Percentiles rank a stretch among this genome's conserved stretches.
These are phyloP conservation scores for Cercospora sp. DNA, from an alignment of 2,329 filamentous ascomycete species.

Conservation along the genomic window DNA sequence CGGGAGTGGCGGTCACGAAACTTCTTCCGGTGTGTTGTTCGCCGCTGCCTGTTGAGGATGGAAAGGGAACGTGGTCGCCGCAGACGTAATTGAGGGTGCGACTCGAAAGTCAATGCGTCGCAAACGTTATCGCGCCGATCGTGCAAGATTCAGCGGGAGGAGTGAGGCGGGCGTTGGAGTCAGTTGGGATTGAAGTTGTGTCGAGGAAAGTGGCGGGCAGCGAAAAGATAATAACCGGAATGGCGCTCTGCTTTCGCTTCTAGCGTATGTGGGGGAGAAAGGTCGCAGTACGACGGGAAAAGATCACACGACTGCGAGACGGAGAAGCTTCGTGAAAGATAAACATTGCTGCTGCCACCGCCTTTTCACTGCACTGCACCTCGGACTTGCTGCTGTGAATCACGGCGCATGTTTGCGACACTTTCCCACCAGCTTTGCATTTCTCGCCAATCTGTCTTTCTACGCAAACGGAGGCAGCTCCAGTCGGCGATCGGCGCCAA, in stretches of 20 bases:
- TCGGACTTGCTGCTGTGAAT: background rate
- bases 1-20: background rate
- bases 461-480: background rate
- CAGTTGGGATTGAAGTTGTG: background rate
- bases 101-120: background rate
- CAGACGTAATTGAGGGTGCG: background rate
- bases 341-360: background rate
- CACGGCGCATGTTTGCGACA: background rate
- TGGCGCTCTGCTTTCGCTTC: background rate
- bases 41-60: background rate
- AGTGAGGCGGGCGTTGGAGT: conserved; percentile 1
- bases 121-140: background rate
- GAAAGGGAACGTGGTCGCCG: background rate
- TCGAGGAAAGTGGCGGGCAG: background rate
- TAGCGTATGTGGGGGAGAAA: conserved; percentile 7
- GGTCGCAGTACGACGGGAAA: background rate
- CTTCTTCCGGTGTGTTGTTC: background rate
- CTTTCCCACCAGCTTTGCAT: background rate
- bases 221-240: conserved; percentile 3
- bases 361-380: background rate
- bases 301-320: background rate
- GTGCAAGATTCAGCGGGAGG: background rate
- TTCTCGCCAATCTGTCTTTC: conserved; percentile 2
- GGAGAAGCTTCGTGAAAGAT: background rate
- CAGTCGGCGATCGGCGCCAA: conserved; percentile 3